Base-by-base conservation (phyloP, 441 rosid species). In the Pelargonium hybrid region DNA sequence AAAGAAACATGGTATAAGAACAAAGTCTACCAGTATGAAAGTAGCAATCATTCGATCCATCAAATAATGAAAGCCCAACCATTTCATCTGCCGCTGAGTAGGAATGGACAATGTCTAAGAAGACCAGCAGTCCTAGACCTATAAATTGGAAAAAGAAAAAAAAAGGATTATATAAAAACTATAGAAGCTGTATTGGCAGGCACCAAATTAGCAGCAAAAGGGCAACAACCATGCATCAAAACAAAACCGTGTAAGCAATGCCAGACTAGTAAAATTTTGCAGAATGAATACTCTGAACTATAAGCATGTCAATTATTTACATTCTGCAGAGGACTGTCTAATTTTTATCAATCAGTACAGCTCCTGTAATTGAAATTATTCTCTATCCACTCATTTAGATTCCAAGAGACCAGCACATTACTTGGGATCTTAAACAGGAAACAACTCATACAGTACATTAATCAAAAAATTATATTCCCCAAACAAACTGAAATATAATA, bases 61-160 rank as follows among this genome's bases (percentile, higher is more conserved):
- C 98, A 74, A 87, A 93, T 31, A 82, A 83, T 72, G 97, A 85
- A 48, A 91, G 89, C 76, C 98, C 98, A 62, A 88, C 92, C 98
- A 93, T 90, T 79, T 93, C 95, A 86, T 93, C 95, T 69, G 98
- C 90, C 69, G 98, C 95, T 41, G 98, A 86, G 85, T 93, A 91
- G 43, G 97, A 91, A 82, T 93, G 98, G 70, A 93, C 96, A 34
- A 93, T 86, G 77, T 93, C 98, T 78, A 93, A 73, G 80, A 93
- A 81, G 73, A 93, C 97, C 68, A 93, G 82, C 70, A 93, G 79
- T 78, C 97, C 97, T 20, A 87, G 73, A 66, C 98, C 98, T 93
- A 87, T 15, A 66, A 73, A 73, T 23, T 37, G 43, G 57, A 45
- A 72, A 73, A 45, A 37, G 72, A 23, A 43, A 73, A 41, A 18